Base-by-base conservation (phyloP, 2,329 filamentous ascomycete species). In the Epichloe festucae region DNA sequence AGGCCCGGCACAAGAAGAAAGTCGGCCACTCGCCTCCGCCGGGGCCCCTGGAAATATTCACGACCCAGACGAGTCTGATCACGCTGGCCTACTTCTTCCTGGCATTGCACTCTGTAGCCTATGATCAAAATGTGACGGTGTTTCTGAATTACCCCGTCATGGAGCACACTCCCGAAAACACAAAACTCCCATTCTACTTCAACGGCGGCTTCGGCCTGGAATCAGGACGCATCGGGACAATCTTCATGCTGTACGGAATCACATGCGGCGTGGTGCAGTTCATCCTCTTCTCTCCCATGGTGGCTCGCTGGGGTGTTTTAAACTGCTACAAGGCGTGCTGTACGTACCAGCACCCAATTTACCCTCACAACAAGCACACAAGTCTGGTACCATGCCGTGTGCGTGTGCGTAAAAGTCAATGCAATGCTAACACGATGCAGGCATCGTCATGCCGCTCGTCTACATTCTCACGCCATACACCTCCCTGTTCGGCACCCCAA, bases 391-490 rank as follows among this genome's bases (percentile, higher is more conserved):
- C 36, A 14, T 38, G 36, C 14, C 8, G 1, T 31, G 31, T 31
- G 31, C 31, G 10, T 31, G 31, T 11, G 31, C 31, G 31, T 31
- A 39, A 39, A n/a, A n/a, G n/a, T 5, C 34, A 17, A 42, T 40
- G 19, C 14, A 27, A 21, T 45, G 23, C 21, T 19, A 15, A 19
- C 17, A 15, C 41, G 19, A 41, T 5, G n/a, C n/a, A 74, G 79
- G 80, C 17, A 57, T 86, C 17, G 63, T 80, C 1, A 86, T 88
- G 61, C 89, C 90, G 0, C 49, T 93, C 38, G 70, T 88, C 17
- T 96, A 93, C 72, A 67, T 93, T 54, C 53, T 88, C n/a, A 87
- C 86, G 0, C 91, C 91, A 0, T 96, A 89, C 66, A 84, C 84
- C 0, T 81, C 83, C 0, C 76, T 95, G 0, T 71, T 84, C 55